Evolutionary conservation across 441 rosid genomes (phyloP), one percentile per base, ranked within the genome.

Genomic region (Syzygium syzygioides): DNA sequence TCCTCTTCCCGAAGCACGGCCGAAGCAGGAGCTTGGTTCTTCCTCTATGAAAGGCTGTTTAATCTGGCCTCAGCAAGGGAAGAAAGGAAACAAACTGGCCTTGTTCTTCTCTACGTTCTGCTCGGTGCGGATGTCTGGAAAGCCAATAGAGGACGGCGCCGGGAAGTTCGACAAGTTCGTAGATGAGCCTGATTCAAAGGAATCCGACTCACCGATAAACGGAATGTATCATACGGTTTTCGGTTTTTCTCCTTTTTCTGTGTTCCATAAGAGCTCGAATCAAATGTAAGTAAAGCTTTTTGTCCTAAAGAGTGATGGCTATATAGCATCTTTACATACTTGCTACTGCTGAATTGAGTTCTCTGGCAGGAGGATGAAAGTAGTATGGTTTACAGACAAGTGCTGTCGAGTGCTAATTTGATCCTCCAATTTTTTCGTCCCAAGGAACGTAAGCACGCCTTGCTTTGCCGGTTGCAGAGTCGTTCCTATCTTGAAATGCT

Each of bases 1-100:
- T 94, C 89, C 90, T 91, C 66, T 88, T 91, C 53, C 87, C 94
- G 52, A 92, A 91, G 57, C 64, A 88, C 25, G 34, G 90, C 90
- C 68, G 87, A 86, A 92, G 89, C 90, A 92, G 89, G 55, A 86
- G 88, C 60, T 89, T 91, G 50, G 48, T 87, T 86, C 91, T 91
- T 68, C 91, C 94, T 66, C 55, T 91, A 14, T 92, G 88, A 92
- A 68, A 59, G 80, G 80, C 17, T 3, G 50, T 37, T 23, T 1
- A 6, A 3, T 71, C 80, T 37, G 28, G 80, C 80, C 50, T 71
- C 80, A 23, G 15, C 86, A 32, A 56, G 86, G 18, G 60, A 85
- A 85, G 86, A 85, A 30, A 12, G 48, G 50, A 85, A 85, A 32
- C 52, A 20, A 71, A 50, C 20, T 20, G 15, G 80, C 50, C 80